Percentiles rank a stretch among this genome's conserved stretches.
Conservation (phyloP, 768 basidiomycete genomes). For the Tulasnella sp. region DNA sequence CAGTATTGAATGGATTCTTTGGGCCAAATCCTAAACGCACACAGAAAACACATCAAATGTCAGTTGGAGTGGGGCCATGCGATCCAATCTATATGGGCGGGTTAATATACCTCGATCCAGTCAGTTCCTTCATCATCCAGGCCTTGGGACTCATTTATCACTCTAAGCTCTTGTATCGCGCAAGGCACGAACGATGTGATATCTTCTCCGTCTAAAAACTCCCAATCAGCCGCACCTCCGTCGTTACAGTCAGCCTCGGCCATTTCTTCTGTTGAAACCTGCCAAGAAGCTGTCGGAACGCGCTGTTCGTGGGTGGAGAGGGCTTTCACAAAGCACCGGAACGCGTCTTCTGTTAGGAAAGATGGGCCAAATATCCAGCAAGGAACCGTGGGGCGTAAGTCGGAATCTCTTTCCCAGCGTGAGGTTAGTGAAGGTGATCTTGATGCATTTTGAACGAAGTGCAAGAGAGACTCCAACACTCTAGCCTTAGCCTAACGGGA, state of each 20-base stretch:
- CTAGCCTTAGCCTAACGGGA: background rate
- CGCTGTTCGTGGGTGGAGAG: background rate
- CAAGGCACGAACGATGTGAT: background rate
- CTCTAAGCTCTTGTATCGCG: background rate
- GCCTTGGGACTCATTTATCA: background rate
- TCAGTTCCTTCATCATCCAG: background rate
- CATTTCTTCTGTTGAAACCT: background rate
- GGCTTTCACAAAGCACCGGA: conserved; percentile 18
- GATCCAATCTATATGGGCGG: too few species aligned
- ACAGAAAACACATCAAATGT: too few species aligned
- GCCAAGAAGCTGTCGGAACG: background rate
- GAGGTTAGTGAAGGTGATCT: background rate
- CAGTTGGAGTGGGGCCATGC: too few species aligned
- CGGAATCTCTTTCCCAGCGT: background rate
- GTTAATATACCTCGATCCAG: background rate
- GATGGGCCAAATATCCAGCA: conserved; percentile 57
- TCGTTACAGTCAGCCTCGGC: background rate
- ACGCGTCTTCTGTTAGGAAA: conserved; percentile 44
- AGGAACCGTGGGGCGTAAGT: conserved; percentile 21
- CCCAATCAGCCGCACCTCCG: background rate
- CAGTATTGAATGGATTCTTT: conserved; percentile 64
- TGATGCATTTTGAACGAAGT: background rate
- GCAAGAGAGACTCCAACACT: background rate
- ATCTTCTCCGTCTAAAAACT: background rate
- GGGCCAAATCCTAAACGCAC: conserved; percentile 47